Conservation (phyloP, 345 rosid genomes). For the Psidium guajava region DNA sequence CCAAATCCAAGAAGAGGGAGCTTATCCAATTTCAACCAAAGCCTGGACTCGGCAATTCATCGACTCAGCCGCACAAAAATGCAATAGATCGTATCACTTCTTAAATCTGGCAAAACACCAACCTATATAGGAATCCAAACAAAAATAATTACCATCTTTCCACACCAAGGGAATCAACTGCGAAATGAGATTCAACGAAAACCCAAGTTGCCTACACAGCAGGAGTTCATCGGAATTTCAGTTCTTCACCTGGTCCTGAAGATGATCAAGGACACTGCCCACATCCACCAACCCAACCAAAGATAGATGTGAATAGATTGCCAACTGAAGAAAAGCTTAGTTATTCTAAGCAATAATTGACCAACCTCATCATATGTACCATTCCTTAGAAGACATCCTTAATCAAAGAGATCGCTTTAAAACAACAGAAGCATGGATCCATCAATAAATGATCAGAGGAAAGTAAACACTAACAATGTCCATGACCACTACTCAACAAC, state of each 20-base stretch:
- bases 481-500: neutral
- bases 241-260: neutral
- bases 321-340: neutral
- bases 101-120: neutral
- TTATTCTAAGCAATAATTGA: neutral
- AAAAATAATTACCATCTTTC: neutral
- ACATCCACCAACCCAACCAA: neutral
- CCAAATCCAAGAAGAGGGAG: no score
- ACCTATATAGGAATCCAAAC: neutral
- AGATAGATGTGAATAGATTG: neutral
- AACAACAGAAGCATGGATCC: neutral
- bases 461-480: neutral
- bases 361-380: neutral
- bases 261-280: neutral
- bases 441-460: neutral
- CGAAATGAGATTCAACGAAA: neutral
- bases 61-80: neutral
- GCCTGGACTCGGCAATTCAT: no score
- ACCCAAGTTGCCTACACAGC: neutral
- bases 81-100: neutral
- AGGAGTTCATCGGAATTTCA: neutral
- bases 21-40: no score
- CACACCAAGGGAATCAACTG: neutral
- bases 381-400: neutral
- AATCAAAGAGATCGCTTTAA: neutral